Conservation (phyloP, 192 early-diverging fungal species). For the Rhizophagus sp. region DNA sequence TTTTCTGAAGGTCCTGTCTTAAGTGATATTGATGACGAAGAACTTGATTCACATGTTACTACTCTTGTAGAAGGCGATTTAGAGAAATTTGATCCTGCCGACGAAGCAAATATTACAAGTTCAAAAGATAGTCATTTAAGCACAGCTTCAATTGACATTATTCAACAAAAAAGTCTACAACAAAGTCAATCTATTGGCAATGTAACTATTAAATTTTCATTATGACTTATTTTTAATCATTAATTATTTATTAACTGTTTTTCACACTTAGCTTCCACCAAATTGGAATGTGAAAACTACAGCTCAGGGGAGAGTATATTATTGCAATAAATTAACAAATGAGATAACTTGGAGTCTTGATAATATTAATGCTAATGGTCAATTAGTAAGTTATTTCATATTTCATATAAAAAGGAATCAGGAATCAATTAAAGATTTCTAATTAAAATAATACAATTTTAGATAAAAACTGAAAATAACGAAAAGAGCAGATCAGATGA, state of each 20-base stretch:
- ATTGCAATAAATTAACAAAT: conserved; percentile 52
- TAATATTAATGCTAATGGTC: conserved; percentile 29
- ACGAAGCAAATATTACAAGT: conserved; percentile 12
- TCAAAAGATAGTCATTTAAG: not conserved
- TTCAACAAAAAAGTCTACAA: conserved; percentile 1
- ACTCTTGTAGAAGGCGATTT: not conserved
- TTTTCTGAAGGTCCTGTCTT: conserved; percentile 21
- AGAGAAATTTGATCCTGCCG: not conserved
- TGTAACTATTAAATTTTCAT: not conserved
- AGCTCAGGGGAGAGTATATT: conserved; percentile 50
- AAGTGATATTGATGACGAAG: not conserved
- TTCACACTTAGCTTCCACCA: conserved; percentile 35
- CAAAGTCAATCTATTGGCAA: not conserved
- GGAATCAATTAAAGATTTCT: too few relatives aligned
- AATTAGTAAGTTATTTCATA: not conserved
- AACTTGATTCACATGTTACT: not conserved
- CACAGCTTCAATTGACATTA: not conserved
- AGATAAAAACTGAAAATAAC: not conserved
- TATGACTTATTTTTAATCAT: not conserved
- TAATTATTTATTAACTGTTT: not conserved
- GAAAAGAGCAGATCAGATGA: not conserved
- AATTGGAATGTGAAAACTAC: conserved; percentile 50
- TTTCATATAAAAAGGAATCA: not conserved
- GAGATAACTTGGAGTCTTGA: conserved; percentile 57
- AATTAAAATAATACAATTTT: not conserved